Conservation (phyloP, 2,329 filamentous ascomycete genomes). For the Pseudocercospora musae region DNA sequence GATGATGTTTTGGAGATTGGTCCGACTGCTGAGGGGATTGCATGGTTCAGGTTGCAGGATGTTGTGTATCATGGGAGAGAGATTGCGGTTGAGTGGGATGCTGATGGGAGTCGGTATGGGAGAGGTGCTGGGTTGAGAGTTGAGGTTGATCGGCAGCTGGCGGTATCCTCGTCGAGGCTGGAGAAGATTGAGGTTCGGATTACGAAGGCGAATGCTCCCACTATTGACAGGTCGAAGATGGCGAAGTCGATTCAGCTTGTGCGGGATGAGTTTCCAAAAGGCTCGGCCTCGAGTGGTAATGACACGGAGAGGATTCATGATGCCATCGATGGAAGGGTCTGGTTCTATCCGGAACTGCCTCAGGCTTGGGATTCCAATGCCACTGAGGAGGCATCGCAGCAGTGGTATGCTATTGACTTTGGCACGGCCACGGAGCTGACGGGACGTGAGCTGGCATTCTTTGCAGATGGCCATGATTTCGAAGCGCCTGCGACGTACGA, state of each 20-base stretch:
- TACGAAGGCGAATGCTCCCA: slow-evolving; percentile 23
- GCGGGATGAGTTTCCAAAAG: slow-evolving; percentile 32
- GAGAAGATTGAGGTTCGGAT: slow-evolving; percentile 29
- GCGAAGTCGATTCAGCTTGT: slow-evolving; percentile 40
- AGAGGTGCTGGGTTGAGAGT: slow-evolving; percentile 33
- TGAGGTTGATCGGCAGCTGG: slow-evolving; percentile 37
- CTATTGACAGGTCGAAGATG: slow-evolving; percentile 32
- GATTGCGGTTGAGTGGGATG: slow-evolving; percentile 44
- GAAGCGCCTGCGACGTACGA: slow-evolving; percentile 34
- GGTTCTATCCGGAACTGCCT: slow-evolving; percentile 40
- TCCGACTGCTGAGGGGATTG: slow-evolving; percentile 37
- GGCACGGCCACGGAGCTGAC: slow-evolving; percentile 29
- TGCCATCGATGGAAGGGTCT: slow-evolving; percentile 41
- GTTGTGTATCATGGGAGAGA: slow-evolving; percentile 44
- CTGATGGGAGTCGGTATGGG: slow-evolving; percentile 35
- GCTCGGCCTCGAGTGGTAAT: slow-evolving; percentile 32
- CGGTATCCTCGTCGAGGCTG: slow-evolving; percentile 31
- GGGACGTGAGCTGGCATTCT: slow-evolving; percentile 40
- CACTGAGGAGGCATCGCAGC: slow-evolving; percentile 26
- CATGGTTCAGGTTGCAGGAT: slow-evolving; percentile 43
- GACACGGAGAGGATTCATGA: slow-evolving; percentile 34
- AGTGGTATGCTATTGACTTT: slow-evolving; percentile 42
- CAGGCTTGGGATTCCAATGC: slow-evolving; percentile 40
- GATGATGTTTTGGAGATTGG: slow-evolving; percentile 42
- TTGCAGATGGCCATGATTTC: slow-evolving; percentile 31